Base-by-base conservation (phyloP, 2,329 filamentous ascomycete genomes). In the Calonectria hongkongensis region DNA sequence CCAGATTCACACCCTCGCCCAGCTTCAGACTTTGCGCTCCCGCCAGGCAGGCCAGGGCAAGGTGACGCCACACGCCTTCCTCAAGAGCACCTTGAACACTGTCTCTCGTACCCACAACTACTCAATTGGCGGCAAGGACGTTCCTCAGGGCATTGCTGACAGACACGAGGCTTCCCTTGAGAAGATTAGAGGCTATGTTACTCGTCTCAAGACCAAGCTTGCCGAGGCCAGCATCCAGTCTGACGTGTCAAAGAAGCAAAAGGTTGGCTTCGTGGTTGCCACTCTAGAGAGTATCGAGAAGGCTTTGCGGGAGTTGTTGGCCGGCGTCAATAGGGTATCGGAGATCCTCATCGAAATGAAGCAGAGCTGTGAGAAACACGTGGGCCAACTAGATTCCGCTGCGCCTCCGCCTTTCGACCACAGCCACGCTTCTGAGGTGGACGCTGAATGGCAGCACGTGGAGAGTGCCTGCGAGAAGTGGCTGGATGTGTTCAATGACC, bases 381-480 rank as follows among this genome's bases (percentile, higher is more conserved):
- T 30, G 2, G 39, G 28, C 4, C 39, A 63, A 18, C 25, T 47
- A 8, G 58, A 63, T 15, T 18, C 18, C 6, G 41, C 41, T 16
- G 41, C 16, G 25, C 27, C 58, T 5, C 3, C 33, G 41, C 3
- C 58, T 2, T 63, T 63, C 21, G 28, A 30, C 58, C 30, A 28
- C 10, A 63, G 27, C 16, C 25, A 47, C 10, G 58, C 41, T 8
- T 63, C 41, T 16, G 58, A 33, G 41, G 58, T 63, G 16, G 58
- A 63, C 41, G 41, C 41, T 3, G 39, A 47, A 28, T 63, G 58
- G 58, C 58, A 63, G 58, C 58, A 43, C 28, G 58, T 47, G 25
- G 58, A 43, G 39, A 47, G 58, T 45, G 58, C 58, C 28, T 63
- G 58, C 58, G 41, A 47, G 39, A 63, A 63, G 41, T 63, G 58